Conservation (phyloP, 257 asterid genomes). For the Vinca minor region DNA sequence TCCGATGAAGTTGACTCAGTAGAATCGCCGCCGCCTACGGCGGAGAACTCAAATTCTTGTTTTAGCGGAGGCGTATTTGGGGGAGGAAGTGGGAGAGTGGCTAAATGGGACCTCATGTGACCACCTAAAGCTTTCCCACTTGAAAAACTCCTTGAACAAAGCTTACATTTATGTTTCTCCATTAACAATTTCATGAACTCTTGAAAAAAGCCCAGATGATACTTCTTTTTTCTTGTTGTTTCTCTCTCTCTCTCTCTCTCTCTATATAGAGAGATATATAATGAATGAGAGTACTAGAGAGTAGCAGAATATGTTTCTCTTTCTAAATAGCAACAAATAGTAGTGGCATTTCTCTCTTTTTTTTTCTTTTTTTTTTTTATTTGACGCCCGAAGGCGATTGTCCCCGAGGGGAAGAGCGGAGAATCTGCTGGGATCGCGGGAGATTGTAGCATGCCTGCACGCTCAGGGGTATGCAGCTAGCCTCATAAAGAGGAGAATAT, state of each 20-base stretch:
- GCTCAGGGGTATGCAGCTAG: too few relatives aligned
- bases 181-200: too few relatives aligned
- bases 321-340: conserved; percentile 4
- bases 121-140: conserved; percentile 66
- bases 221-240: too few relatives aligned
- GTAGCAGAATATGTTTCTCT: background rate
- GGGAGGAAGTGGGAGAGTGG: conserved; percentile 43
- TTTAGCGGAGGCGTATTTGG: conserved; percentile 32
- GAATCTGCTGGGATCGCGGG: too few relatives aligned
- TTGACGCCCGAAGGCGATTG: too few relatives aligned
- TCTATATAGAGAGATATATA: conserved; percentile 3
- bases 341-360: too few relatives aligned
- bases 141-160: conserved; percentile 40
- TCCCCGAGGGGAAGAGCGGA: too few relatives aligned
- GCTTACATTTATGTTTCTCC: conserved; percentile 50
- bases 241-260: background rate
- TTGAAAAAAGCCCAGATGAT: too few relatives aligned
- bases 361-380: too few relatives aligned
- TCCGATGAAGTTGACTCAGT: conserved; percentile 29
- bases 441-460: too few relatives aligned
- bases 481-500: too few relatives aligned
- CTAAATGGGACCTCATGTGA: conserved; percentile 63
- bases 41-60: conserved; percentile 1
- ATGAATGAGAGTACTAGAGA: background rate
- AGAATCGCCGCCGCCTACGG: conserved; percentile 14